phyloP scores from a whole-genome alignment of 352 stramenopile species.

The Phytophthora podocarpi region DNA sequence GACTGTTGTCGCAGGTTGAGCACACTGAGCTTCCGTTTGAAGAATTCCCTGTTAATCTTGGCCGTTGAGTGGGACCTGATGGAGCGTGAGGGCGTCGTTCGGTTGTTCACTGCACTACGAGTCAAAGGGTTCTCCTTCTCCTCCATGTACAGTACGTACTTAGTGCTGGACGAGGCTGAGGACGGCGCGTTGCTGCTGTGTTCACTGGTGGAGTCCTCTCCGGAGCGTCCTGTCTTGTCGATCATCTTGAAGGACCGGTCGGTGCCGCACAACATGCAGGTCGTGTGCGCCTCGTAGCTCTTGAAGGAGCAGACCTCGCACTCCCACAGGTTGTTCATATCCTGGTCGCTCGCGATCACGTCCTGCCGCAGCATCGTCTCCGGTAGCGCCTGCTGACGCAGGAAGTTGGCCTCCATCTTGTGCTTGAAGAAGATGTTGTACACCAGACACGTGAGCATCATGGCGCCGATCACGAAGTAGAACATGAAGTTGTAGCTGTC shows the following conservation, averaged over 20 bases:
- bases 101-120: conserved; percentile 28
- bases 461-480: conserved; percentile 87
- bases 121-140: conserved; percentile 60
- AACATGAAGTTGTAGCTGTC: conserved; percentile 90
- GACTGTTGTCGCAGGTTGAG: conserved; percentile 84
- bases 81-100: conserved; percentile 12
- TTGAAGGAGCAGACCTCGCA: conserved; percentile 94
- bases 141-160: conserved; percentile 78
- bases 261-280: conserved; percentile 90
- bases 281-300: conserved; percentile 88
- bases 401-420: conserved; percentile 75
- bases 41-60: conserved; percentile 65
- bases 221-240: conserved; percentile 41
- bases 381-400: conserved; percentile 68
- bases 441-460: conserved; percentile 87
- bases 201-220: conserved; percentile 45
- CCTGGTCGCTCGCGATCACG: conserved; percentile 87
- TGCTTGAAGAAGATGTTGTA: conserved; percentile 92
- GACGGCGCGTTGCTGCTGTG: conserved; percentile 43
- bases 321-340: conserved; percentile 88
- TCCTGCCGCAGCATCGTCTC: conserved; percentile 89
- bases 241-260: conserved; percentile 77
- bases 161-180: conserved; percentile 44
- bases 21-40: conserved; percentile 81
- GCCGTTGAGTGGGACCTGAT: conserved; percentile 31